phyloP scores from a whole-genome alignment of 1,284 basidiomycete genomes.

The Psilocybe mexicana region DNA sequence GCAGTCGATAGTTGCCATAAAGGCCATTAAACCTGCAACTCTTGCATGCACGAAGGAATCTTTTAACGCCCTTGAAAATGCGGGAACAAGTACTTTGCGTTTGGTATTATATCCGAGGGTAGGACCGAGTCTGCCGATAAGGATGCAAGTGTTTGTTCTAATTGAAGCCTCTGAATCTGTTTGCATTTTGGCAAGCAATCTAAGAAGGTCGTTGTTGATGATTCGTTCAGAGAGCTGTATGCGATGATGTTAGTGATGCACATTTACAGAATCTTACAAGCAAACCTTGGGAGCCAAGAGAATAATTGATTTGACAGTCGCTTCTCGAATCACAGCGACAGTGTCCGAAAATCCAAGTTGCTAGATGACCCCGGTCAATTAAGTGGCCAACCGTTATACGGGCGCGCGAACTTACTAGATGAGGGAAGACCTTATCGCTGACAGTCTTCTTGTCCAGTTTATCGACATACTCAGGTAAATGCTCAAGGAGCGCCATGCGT shows the following conservation, averaged over 20 bases:
- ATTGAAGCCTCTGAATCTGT: constrained; percentile 92
- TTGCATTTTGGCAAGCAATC: constrained; percentile 92
- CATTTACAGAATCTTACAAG: background rate
- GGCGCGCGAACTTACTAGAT: constrained; percentile 62
- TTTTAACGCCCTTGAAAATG: constrained; percentile 89
- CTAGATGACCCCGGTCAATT: constrained; percentile 40
- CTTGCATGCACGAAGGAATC: constrained; percentile 93
- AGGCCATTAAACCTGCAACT: constrained; percentile 93
- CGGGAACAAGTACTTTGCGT: constrained; percentile 93
- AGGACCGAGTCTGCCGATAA: constrained; percentile 90
- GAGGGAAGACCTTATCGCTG: constrained; percentile 89
- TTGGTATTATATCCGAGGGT: constrained; percentile 87
- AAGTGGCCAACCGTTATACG: background rate
- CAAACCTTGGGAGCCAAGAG: constrained; percentile 82
- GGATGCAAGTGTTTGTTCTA: constrained; percentile 96
- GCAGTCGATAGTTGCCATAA: constrained; percentile 93
- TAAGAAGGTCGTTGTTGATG: constrained; percentile 95
- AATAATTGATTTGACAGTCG: constrained; percentile 88
- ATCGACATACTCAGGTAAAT: constrained; percentile 82
- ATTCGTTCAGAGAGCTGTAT: constrained; percentile 86
- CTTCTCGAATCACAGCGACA: constrained; percentile 91
- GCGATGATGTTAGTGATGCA: background rate
- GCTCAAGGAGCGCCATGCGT: constrained; percentile 91
- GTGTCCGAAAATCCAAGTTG: constrained; percentile 96
- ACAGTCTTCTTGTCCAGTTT: constrained; percentile 87